Evolutionary conservation across 495 filamentous ascomycete species (phyloP).

Genomic region (Penicillium dipodomyicola): DNA sequence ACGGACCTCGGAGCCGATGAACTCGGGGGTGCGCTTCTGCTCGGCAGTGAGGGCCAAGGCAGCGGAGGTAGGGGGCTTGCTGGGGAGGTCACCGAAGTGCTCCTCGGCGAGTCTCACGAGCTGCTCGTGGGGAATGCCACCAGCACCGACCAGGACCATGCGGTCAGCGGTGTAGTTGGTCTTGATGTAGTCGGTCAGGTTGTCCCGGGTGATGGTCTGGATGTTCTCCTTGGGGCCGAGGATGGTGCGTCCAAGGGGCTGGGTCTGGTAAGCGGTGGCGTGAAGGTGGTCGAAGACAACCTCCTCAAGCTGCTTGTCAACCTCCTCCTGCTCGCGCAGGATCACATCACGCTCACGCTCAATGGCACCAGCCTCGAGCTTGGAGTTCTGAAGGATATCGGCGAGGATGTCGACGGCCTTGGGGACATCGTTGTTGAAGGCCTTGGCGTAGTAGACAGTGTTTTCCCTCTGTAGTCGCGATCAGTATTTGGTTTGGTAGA

Average conservation of each 20-base stretch:
- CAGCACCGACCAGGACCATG: slow-evolving; percentile 96
- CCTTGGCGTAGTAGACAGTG: slow-evolving; percentile 99
- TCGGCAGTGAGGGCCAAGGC: slow-evolving; percentile 60
- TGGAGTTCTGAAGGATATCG: slow-evolving; percentile 98
- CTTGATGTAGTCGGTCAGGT: slow-evolving; percentile 94
- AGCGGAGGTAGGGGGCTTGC: slow-evolving; percentile 66
- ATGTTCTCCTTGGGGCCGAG: slow-evolving; percentile 98
- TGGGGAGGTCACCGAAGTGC: slow-evolving; percentile 79
- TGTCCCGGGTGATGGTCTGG: slow-evolving; percentile 84
- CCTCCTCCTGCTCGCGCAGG: slow-evolving; percentile 97
- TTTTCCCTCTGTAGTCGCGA: slow-evolving; percentile 76
- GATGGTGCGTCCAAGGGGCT: slow-evolving; percentile 96
- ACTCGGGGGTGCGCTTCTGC: slow-evolving; percentile 85
- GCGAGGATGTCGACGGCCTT: slow-evolving; percentile 95
- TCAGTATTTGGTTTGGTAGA: slow-evolving; percentile 24
- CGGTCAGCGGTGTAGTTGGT: slow-evolving; percentile 99
- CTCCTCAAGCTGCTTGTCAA: slow-evolving; percentile 99
- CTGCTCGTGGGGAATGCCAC: slow-evolving; percentile 88
- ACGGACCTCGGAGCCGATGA: slow-evolving; percentile 92
- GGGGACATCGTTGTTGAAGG: slow-evolving; percentile 96
- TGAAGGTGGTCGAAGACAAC: slow-evolving; percentile 99
- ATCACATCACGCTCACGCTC: slow-evolving; percentile 98
- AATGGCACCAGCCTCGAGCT: slow-evolving; percentile 87
- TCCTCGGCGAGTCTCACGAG: slow-evolving; percentile 95
- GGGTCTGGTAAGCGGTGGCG: slow-evolving; percentile 93